Percentiles rank a stretch among this genome's conserved stretches.
These are phyloP conservation scores for Cryptomeria japonica DNA, from an alignment of 75 land plant species.

Conservation along the genomic window DNA sequence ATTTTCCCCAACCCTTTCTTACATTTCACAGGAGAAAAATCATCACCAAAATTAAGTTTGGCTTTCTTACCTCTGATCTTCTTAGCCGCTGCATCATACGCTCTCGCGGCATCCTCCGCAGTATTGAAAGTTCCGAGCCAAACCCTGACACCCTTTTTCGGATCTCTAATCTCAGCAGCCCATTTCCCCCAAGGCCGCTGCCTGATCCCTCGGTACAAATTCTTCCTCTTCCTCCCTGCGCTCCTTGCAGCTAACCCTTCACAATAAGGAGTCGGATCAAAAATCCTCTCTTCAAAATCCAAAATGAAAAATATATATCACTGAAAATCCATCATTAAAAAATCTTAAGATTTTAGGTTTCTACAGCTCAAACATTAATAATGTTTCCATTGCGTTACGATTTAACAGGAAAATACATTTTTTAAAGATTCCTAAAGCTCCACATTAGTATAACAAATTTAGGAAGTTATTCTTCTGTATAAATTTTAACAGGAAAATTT, in stretches of 20 bases:
- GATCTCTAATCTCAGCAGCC: slow-evolving; percentile 1
- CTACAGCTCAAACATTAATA: not conserved
- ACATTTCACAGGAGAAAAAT: not conserved
- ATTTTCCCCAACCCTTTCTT: not conserved
- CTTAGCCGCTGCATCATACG: not conserved
- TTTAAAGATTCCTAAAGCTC: too few species aligned
- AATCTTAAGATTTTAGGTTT: not conserved
- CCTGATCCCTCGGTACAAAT: slow-evolving; percentile 4
- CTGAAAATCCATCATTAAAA: not conserved
- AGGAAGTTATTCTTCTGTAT: too few species aligned
- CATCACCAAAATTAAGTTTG: not conserved
- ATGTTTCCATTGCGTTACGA: not conserved
- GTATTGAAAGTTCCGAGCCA: slow-evolving; percentile 10
- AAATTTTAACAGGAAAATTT: too few species aligned
- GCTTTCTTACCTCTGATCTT: slow-evolving; percentile 5
- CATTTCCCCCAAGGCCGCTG: slow-evolving; percentile 2
- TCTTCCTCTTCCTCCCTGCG: slow-evolving; percentile 7
- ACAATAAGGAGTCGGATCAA: not conserved
- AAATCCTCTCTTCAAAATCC: not conserved
- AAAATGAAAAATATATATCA: not conserved
- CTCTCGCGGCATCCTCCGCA: not conserved
- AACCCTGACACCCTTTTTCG: not conserved
- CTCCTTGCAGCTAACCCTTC: not conserved
- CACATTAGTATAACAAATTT: too few species aligned
- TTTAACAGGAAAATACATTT: not conserved